These are phyloP conservation scores for Globisporangium parvum DNA, from an alignment of 352 stramenopile genomes.

Conservation along the genomic window DNA sequence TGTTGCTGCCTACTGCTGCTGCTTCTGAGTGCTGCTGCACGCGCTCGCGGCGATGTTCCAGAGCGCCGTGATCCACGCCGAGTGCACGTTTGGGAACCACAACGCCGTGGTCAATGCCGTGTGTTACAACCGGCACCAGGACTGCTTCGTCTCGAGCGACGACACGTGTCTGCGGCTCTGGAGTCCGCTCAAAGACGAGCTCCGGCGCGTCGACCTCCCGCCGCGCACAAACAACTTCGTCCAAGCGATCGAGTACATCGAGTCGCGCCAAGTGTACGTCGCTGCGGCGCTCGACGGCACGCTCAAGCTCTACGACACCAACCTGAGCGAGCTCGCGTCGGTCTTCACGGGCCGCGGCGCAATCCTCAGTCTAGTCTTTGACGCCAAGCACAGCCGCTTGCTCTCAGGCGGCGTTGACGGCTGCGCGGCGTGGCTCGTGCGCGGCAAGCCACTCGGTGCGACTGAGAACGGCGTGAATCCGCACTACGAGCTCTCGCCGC, in stretches of 20 bases:
- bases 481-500: slow-evolving; percentile 48
- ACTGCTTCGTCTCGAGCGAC: slow-evolving; percentile 61
- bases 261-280: slow-evolving; percentile 54
- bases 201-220: slow-evolving; percentile 45
- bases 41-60: slow-evolving; percentile 35
- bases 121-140: slow-evolving; percentile 63
- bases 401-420: slow-evolving; percentile 60
- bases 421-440: slow-evolving; percentile 53
- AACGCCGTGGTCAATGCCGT: slow-evolving; percentile 51
- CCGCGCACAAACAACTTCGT: slow-evolving; percentile 52
- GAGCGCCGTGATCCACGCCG: slow-evolving; percentile 62
- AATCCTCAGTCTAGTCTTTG: slow-evolving; percentile 54
- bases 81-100: slow-evolving; percentile 49
- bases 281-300: slow-evolving; percentile 56
- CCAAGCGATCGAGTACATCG: slow-evolving; percentile 54
- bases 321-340: slow-evolving; percentile 49
- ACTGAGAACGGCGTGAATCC: slow-evolving; percentile 39
- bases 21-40: too few relatives aligned
- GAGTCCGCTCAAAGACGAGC: slow-evolving; percentile 22
- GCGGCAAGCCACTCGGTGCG: slow-evolving; percentile 30
- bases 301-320: slow-evolving; percentile 52
- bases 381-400: slow-evolving; percentile 40
- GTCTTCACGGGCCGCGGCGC: slow-evolving; percentile 40
- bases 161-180: slow-evolving; percentile 44
- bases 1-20: too few relatives aligned